Base-by-base conservation (phyloP, 371 early-diverging fungal species). In the Mucor velutinosus region DNA sequence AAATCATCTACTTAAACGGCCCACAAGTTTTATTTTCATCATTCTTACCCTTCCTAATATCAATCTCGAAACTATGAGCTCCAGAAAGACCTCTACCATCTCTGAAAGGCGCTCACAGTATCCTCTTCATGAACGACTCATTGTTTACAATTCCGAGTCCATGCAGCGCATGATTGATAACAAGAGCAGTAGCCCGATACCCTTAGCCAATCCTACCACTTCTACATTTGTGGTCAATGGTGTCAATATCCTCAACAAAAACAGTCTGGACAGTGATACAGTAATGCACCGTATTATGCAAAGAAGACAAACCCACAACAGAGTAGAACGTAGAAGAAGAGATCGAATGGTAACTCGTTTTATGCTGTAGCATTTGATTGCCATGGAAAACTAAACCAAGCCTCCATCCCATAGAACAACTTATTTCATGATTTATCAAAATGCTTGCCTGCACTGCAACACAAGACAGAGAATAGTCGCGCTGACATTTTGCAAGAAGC, bases 281-380 rank as follows among this genome's bases (percentile, higher is more conserved):
- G 81, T 83, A n/a, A 76, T 83, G 66, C 78, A 86, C 70, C 78
- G 86, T 32, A 75, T 87, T 49, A 80, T 78, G 61, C 78, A 84
- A 62, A 76, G 86, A 35, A 77, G 82, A 66, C 82, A 85, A 62
- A 85, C 84, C 29, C 87, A 87, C 66, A 86, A 86, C 67, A 79
- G 78, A 33, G 87, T 86, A 12, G 87, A 87, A 63, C 73, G 87
- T 19, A 77, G 86, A 61, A 76, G 87, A 43, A 72, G 87, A 62
- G 87, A 85, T 60, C 74, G 65, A 45, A 69, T 75, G 60, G 79
- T 79, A 75, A 64, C 58, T 62, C 17, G 11, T 55, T 25, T 27
- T 12, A 14, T 15, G 7, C 29, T 5, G 4, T 55, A 10, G 11
- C 11, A 21, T 21, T 4, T 47, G n/a, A 47, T 15, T 53, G 21